Conservation (phyloP, 2,329 filamentous ascomycete species). For the Trichoderma endophyticum region DNA sequence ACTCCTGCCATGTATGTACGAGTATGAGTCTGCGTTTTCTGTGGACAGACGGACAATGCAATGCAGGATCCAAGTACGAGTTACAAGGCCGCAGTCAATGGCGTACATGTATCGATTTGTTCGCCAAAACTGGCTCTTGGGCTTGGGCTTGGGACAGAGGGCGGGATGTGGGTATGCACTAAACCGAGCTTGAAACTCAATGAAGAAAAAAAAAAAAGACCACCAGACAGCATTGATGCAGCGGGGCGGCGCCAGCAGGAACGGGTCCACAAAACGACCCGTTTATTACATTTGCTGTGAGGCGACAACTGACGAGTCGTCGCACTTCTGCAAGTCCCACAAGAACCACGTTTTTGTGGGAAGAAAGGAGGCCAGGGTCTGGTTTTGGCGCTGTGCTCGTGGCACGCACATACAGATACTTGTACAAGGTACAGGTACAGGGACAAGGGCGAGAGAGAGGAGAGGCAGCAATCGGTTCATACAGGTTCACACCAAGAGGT, state of each 20-base stretch:
- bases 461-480: background rate
- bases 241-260: background rate
- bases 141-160: background rate
- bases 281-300: conserved; percentile 15
- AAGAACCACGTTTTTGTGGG: conserved; percentile 1
- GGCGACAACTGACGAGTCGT: background rate
- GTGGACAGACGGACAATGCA: conserved; percentile 4
- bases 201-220: background rate
- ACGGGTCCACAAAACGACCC: background rate
- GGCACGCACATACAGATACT: background rate
- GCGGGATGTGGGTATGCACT: conserved; percentile 14
- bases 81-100: background rate
- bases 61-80: background rate
- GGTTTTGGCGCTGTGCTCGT: background rate
- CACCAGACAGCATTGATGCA: background rate
- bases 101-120: background rate
- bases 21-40: background rate
- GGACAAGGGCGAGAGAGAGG: background rate
- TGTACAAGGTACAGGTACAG: background rate
- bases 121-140: background rate
- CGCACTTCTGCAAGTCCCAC: background rate
- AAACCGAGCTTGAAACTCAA: conserved; percentile 8
- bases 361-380: background rate
- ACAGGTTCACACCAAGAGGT: background rate
- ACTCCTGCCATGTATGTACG: background rate